phyloP scores from a whole-genome alignment of 441 rosid genomes.

The Geranium incanum region DNA sequence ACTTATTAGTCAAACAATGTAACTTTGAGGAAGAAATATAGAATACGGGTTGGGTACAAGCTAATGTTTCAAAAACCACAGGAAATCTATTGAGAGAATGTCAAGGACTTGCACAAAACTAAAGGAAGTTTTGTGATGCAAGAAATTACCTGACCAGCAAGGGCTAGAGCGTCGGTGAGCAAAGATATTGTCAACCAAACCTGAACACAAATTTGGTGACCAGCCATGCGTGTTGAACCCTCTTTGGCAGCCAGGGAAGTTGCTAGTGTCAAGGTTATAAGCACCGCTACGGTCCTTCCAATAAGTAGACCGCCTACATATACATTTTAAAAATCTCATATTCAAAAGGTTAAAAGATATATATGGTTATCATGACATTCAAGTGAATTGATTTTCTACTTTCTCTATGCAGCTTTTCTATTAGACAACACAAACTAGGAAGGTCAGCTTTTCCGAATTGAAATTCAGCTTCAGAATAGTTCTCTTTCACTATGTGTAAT shows the following conservation, averaged over 20 bases:
- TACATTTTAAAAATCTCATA: constrained; percentile 13
- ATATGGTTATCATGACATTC: no score
- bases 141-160: constrained; percentile 75
- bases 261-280: constrained; percentile 68
- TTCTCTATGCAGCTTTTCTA: no score
- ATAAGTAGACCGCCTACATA: constrained; percentile 80
- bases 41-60: not conserved
- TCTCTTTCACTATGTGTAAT: no score
- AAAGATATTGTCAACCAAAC: constrained; percentile 87
- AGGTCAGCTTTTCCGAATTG: no score
- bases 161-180: constrained; percentile 91
- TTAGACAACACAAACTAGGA: no score
- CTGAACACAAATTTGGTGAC: constrained; percentile 84
- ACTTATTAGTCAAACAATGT: not conserved
- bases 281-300: constrained; percentile 78
- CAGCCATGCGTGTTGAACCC: constrained; percentile 89
- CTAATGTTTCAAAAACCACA: not conserved
- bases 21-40: not conserved
- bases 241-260: constrained; percentile 84
- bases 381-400: no score
- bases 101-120: no score
- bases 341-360: not conserved
- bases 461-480: no score
- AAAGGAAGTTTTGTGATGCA: not conserved
- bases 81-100: no score